Percentiles rank a stretch among this genome's conserved stretches.
Evolutionary conservation across 2,329 filamentous ascomycete species (phyloP).

Genomic region (Penicillium thymicola): DNA sequence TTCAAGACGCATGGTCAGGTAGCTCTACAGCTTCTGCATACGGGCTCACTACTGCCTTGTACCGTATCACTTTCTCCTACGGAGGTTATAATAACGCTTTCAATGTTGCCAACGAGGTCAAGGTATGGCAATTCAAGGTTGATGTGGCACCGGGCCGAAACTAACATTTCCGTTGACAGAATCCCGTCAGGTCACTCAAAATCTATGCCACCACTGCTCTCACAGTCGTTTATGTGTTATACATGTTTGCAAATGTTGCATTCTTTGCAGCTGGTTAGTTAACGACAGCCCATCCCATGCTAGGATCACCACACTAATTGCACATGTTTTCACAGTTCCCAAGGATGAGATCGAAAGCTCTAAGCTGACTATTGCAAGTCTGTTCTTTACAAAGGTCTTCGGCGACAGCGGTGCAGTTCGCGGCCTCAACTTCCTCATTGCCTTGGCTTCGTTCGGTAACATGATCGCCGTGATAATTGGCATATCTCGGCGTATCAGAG

Average conservation of each 20-base stretch:
- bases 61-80: slow-evolving; percentile 59
- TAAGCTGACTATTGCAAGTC: slow-evolving; percentile 52
- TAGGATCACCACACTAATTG: background rate
- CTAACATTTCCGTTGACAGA: slow-evolving; percentile 31
- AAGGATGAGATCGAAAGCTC: slow-evolving; percentile 52
- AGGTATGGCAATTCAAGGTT: slow-evolving; percentile 27
- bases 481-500: slow-evolving; percentile 54
- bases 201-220: slow-evolving; percentile 3
- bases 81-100: slow-evolving; percentile 58
- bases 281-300: slow-evolving; percentile 16
- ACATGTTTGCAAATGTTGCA: slow-evolving; percentile 58
- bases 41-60: slow-evolving; percentile 54
- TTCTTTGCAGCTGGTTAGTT: slow-evolving; percentile 52
- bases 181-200: slow-evolving; percentile 53
- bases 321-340: slow-evolving; percentile 21
- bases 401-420: slow-evolving; percentile 48
- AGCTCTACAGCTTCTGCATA: slow-evolving; percentile 43
- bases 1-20: slow-evolving; percentile 54
- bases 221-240: slow-evolving; percentile 40
- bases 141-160: background rate
- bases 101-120: slow-evolving; percentile 60
- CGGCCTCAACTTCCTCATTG: slow-evolving; percentile 57
- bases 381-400: slow-evolving; percentile 59
- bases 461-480: slow-evolving; percentile 56
- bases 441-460: slow-evolving; percentile 57